These are phyloP conservation scores for Penicillium desertorum DNA, from an alignment of 495 filamentous ascomycete species.

Conservation along the genomic window DNA sequence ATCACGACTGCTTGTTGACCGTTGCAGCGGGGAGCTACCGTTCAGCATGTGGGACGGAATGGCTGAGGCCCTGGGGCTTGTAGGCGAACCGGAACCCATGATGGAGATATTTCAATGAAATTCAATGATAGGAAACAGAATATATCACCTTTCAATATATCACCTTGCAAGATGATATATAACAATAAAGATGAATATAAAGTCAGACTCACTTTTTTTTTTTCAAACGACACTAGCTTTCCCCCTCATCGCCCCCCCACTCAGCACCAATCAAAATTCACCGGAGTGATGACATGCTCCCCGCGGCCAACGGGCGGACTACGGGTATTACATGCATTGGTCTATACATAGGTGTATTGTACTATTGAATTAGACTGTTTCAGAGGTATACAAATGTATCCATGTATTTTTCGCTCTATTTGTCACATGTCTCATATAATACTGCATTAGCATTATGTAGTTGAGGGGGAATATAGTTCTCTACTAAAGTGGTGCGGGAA, in stretches of 20 bases:
- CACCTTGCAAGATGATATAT: not conserved
- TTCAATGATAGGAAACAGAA: not conserved
- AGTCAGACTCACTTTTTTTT: conserved; percentile 5
- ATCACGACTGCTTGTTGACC: conserved; percentile 34
- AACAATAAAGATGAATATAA: not conserved
- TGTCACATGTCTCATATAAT: too few species aligned
- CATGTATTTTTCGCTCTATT: too few species aligned
- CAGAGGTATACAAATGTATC: too few species aligned
- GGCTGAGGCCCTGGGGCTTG: conserved; percentile 45
- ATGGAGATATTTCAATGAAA: conserved; percentile 5
- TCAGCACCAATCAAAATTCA: conserved; percentile 6
- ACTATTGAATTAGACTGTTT: too few species aligned
- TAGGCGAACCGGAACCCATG: conserved; percentile 46
- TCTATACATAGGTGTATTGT: too few species aligned
- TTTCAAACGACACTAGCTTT: conserved; percentile 10
- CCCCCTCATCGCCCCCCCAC: conserved; percentile 6
- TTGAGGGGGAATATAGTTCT: not conserved
- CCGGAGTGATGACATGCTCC: conserved; percentile 9
- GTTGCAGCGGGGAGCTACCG: conserved; percentile 45
- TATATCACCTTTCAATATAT: not conserved
- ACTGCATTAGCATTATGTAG: not conserved
- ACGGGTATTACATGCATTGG: not conserved
- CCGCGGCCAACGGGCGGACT: conserved; percentile 5
- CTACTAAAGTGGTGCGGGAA: not conserved
- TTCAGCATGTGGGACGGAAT: conserved; percentile 51